Base-by-base conservation (phyloP, 208 protist species). In the Leishmania martiniquensis region DNA sequence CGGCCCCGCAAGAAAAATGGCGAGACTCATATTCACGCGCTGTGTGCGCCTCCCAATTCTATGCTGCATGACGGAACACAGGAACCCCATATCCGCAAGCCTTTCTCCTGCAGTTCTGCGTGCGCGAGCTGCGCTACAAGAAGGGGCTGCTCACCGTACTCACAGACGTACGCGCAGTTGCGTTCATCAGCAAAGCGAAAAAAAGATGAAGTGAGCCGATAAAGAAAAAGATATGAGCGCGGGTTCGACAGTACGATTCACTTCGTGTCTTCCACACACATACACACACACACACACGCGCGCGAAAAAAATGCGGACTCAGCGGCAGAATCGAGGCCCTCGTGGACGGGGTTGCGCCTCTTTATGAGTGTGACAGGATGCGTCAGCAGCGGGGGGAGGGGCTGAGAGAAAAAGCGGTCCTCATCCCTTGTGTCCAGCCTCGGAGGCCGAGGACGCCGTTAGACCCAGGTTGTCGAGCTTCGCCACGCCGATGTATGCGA, bases 401-500 rank as follows among this genome's bases (percentile, higher is more conserved):
- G 10, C n/a, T 37, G 13, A 68, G 5, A 44, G 9, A 68, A 45
- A 45, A 13, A 9, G 34, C 37, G 6, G 62, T 13, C 25, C 39
- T 69, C 65, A 69, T 42, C 5, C 39, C 39, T 47, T 44, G 9
- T 32, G 42, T 7, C 9, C 44, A 5, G 3, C 10, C 15, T 69
- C 25, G 2, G 42, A 7, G 25, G 68, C 22, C 17, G 49, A 12
- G 6, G 29, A 2, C n/a, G 47, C 42, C 1, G 45, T 39, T 60
- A 89, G 68, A 15, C 89, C 91, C 2, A 97, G 66, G 59, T 95
- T 87, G 72, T 97, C 94, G 0, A 97, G 80, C 49, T 95, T 89
- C 57, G 90, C 91, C 25, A 95, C 86, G 22, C 94, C 92, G 62
- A 97, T 80, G 69, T 93, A 95, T 0, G 91, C 87, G 71, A 95